Evolutionary conservation across 176 grass and related monocot species (phyloP).

Genomic region (Aegilops sharonensis): DNA sequence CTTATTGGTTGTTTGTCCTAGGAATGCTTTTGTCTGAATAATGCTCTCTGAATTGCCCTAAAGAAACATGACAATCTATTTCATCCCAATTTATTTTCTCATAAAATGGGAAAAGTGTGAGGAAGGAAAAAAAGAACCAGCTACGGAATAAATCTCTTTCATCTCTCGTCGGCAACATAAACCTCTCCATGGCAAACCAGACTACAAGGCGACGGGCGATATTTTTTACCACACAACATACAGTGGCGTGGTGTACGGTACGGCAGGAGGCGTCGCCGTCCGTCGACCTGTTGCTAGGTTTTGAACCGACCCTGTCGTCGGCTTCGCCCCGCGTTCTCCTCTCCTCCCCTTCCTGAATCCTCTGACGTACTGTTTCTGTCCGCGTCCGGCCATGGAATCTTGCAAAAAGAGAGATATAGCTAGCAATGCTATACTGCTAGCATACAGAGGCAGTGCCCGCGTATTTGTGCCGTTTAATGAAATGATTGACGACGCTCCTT

Average conservation of each 20-base stretch:
- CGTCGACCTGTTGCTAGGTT: neutral
- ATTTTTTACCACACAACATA: neutral
- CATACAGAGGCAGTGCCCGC: no score
- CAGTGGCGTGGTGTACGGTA: neutral
- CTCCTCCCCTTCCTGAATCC: neutral
- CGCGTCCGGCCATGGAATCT: slow-evolving; percentile 10
- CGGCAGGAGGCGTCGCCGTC: neutral
- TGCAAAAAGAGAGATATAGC: neutral
- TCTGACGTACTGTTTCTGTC: neutral
- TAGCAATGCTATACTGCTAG: no score
- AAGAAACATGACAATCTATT: neutral
- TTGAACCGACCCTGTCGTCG: neutral
- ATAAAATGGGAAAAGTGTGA: neutral
- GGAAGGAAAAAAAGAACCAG: neutral
- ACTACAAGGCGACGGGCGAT: neutral
- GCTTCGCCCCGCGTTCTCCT: neutral
- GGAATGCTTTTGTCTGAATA: no score
- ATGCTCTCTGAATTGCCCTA: no score
- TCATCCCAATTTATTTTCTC: neutral
- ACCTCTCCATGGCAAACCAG: neutral
- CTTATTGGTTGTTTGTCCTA: no score
- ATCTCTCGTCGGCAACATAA: no score
- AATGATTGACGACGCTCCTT: neutral
- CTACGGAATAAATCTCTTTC: neutral
- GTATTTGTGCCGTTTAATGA: neutral